phyloP scores from a whole-genome alignment of 2,329 filamentous ascomycete species.

The Xylariaceae sp. region DNA sequence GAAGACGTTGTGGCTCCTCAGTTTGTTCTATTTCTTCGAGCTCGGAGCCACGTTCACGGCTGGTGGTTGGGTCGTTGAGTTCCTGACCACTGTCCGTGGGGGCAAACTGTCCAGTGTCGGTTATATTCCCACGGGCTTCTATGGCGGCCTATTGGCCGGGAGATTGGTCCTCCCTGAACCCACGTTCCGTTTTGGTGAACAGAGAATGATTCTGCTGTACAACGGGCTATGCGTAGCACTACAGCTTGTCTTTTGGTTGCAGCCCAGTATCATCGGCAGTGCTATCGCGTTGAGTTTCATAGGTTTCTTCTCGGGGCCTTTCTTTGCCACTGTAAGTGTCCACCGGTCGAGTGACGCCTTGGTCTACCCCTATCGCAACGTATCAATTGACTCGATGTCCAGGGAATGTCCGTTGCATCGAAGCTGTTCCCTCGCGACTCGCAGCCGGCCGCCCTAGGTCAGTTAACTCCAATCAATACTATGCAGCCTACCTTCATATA shows the following conservation, averaged over 20 bases:
- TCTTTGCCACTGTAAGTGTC: slow-evolving; percentile 46
- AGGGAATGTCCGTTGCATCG: slow-evolving; percentile 49
- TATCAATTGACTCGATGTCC: neutral
- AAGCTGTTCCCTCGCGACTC: slow-evolving; percentile 44
- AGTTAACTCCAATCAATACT: slow-evolving; percentile 8
- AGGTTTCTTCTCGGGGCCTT: slow-evolving; percentile 50
- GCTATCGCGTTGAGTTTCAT: slow-evolving; percentile 46
- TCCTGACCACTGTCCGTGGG: slow-evolving; percentile 54
- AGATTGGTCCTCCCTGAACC: slow-evolving; percentile 54
- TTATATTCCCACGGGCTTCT: slow-evolving; percentile 58
- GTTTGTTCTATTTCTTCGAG: slow-evolving; percentile 60
- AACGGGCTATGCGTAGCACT: slow-evolving; percentile 46
- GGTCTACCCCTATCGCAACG: neutral
- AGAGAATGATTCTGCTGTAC: slow-evolving; percentile 53
- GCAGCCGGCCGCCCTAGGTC: slow-evolving; percentile 44
- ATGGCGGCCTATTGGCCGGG: slow-evolving; percentile 52
- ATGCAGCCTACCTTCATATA: neutral
- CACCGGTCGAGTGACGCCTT: neutral
- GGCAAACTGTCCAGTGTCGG: slow-evolving; percentile 48
- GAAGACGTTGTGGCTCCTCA: slow-evolving; percentile 52
- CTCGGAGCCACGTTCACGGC: slow-evolving; percentile 53
- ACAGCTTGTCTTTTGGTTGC: slow-evolving; percentile 56
- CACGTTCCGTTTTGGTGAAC: slow-evolving; percentile 53
- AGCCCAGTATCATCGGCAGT: slow-evolving; percentile 56
- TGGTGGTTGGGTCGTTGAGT: slow-evolving; percentile 60